Percentiles rank a stretch among this genome's conserved stretches.
phyloP scores from a whole-genome alignment of 345 rosid genomes.

The Eucalyptus decipiens region DNA sequence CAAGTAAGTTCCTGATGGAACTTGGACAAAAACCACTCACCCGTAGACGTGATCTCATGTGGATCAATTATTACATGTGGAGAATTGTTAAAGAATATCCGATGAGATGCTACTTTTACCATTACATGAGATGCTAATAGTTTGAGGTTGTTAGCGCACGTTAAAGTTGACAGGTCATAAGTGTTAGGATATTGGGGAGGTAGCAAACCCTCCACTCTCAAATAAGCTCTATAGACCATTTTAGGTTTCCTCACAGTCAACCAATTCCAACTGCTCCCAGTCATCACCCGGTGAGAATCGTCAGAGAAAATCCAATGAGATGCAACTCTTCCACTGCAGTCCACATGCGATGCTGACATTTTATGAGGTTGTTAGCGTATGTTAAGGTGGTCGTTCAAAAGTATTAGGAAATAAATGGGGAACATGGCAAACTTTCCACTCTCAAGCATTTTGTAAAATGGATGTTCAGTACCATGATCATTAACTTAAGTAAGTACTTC shows the following conservation, averaged over 20 bases:
- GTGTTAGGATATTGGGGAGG: neutral
- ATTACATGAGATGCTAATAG: accelerated
- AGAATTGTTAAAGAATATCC: neutral
- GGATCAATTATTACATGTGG: accelerated
- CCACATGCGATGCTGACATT: neutral
- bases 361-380: neutral
- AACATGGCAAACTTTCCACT: neutral
- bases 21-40: neutral
- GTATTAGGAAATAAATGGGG: neutral
- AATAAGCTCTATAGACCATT: neutral
- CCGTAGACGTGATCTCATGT: neutral
- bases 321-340: neutral
- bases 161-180: neutral
- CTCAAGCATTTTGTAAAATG: neutral
- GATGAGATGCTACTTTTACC: neutral
- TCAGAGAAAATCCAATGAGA: neutral
- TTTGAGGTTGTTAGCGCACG: neutral
- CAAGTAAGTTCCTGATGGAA: too few species aligned
- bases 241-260: neutral
- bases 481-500: neutral
- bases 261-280: neutral
- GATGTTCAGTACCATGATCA: neutral
- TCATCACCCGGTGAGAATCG: neutral
- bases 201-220: neutral
- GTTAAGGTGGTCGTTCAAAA: neutral